Evolutionary conservation across 352 stramenopile species (phyloP), one percentile per base, ranked within the genome.

Genomic region (Plasmopara halstedii): DNA sequence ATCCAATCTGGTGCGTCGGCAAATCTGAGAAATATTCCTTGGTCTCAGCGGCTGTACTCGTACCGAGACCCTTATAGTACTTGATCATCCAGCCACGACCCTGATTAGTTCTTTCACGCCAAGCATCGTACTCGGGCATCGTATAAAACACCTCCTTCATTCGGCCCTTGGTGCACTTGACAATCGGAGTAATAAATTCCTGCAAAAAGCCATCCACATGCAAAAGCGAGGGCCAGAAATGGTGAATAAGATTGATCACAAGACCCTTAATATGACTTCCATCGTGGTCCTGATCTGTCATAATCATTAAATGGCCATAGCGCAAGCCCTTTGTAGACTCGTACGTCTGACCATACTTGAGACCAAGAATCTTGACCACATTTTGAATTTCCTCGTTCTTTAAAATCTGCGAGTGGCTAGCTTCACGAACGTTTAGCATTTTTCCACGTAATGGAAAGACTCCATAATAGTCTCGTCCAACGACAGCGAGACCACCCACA

Each of bases 1-100:
- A 99, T 6, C 81, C 84, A 38, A 97, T 95, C 46, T 96, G 76
- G 50, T 99, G 94, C 10, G 83, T 86, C 42, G 85, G 63, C 39
- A 99, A 78, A 42, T 97, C 86, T 9, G 85, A 85, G 46, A 99
- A 99, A 62, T 99, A 99, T 47, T 97, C 92, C 57, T 98, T 98
- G 5, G 95, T 96, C 62, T 99, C 96, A 17, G 88, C 67, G 18
- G 89, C 63, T 11, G 94, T 98, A 70, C 88, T 98, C n/a, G 96
- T 99, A 79, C 96, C 96, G 18, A 99, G 81, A 95, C 96, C 96
- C 84, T 99, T 99, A 74, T 99, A 99, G 69, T 99, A 99, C 84
- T 99, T 99, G 49, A 98, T 95, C 23, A 83, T 83, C 85, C 90
- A 99, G 20, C 91, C 86, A 42, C 88, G 94, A 18, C 94, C 81